Evolutionary conservation across 345 rosid genomes (phyloP).

Genomic region (Populus tremula): DNA sequence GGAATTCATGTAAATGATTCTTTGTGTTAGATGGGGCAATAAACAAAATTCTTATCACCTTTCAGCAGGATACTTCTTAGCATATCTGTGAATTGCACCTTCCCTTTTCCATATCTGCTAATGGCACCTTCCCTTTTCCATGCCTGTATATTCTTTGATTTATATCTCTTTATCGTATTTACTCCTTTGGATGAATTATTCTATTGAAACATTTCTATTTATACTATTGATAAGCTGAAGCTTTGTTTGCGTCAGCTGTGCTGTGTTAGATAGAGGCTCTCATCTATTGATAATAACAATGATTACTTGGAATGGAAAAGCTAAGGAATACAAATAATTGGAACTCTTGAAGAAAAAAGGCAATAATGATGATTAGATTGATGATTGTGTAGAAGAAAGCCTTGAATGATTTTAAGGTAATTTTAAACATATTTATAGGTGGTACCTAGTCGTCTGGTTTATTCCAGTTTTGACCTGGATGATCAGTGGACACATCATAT

Average conservation of each 20-base stretch:
- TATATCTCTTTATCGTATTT: background rate
- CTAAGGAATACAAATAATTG: background rate
- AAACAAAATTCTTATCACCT: background rate
- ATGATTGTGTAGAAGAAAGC: background rate
- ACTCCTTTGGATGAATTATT: background rate
- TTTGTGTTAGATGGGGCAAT: background rate
- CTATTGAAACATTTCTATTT: background rate
- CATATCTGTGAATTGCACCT: background rate
- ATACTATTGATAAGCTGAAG: background rate
- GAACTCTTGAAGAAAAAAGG: background rate
- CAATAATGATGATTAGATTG: background rate
- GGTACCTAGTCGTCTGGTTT: background rate
- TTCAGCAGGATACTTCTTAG: background rate
- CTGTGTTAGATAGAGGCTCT: background rate
- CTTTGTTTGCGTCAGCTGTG: background rate
- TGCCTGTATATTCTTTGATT: background rate
- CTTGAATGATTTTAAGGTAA: background rate
- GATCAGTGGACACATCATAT: background rate
- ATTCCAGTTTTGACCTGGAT: background rate
- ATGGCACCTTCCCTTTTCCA: background rate
- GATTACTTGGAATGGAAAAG: background rate
- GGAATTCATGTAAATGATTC: background rate
- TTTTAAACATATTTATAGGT: background rate
- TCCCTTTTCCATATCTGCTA: background rate
- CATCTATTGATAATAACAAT: background rate